Percentiles rank a stretch among this genome's conserved stretches.
These are phyloP conservation scores for Alternaria angustiovoidea DNA, from an alignment of 2,329 filamentous ascomycete species.

Conservation along the genomic window DNA sequence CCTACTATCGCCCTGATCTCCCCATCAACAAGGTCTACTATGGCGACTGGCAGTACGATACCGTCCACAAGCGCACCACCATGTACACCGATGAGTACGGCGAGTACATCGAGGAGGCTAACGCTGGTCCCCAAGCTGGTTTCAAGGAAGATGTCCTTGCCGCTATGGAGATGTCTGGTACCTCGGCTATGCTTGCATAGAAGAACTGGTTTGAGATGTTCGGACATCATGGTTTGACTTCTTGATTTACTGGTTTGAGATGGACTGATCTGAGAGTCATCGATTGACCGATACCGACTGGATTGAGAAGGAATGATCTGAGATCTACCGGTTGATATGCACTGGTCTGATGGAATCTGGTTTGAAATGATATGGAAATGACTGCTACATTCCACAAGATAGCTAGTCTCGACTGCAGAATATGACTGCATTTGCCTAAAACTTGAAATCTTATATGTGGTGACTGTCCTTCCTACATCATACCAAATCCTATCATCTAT, in stretches of 20 bases:
- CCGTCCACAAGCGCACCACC: conserved; percentile 18
- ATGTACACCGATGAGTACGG: conserved; percentile 27
- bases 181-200: neutral
- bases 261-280: neutral
- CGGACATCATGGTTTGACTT: neutral
- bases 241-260: neutral
- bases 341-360: neutral
- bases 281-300: neutral
- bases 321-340: neutral
- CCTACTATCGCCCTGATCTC: conserved; percentile 18
- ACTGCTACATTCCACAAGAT: neutral
- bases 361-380: neutral
- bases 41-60: conserved; percentile 32
- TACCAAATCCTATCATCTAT: conserved; percentile 2
- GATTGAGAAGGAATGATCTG: neutral
- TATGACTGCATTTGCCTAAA: neutral
- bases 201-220: neutral
- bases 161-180: conserved; percentile 10
- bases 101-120: conserved; percentile 13
- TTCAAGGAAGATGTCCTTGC: conserved; percentile 25
- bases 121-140: conserved; percentile 23
- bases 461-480: neutral
- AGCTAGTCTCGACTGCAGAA: neutral
- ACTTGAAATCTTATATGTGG: neutral
- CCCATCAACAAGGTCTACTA: conserved; percentile 25